These are phyloP conservation scores for Geotrichum siamense DNA, from an alignment of 1,139 yeast species.

Conservation along the genomic window DNA sequence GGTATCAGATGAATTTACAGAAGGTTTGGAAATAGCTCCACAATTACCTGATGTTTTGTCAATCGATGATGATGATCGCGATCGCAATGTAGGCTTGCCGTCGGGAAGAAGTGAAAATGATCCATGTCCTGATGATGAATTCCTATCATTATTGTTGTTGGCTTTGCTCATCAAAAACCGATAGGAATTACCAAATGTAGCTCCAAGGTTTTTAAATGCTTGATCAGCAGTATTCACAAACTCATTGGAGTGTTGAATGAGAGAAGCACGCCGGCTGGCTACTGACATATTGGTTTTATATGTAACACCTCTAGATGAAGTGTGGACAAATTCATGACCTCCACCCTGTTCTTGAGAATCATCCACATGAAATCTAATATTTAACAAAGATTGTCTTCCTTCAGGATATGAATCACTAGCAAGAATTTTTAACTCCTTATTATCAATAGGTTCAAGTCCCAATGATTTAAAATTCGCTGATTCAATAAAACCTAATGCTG, in stretches of 20 bases:
- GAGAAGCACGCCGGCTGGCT: constrained; percentile 9
- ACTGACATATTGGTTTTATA: not conserved
- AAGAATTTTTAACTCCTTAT: constrained; percentile 2
- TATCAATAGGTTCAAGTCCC: constrained; percentile 19
- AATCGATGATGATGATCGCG: not conserved
- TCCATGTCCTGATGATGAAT: constrained; percentile 1
- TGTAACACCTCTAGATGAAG: constrained; percentile 1
- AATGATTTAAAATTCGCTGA: constrained; percentile 41
- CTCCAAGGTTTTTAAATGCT: constrained; percentile 29
- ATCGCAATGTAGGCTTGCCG: not conserved
- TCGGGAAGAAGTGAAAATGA: constrained; percentile 8
- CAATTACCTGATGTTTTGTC: constrained; percentile 6
- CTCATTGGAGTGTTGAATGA: constrained; percentile 25
- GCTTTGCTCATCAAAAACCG: constrained; percentile 31
- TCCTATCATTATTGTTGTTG: constrained; percentile 7
- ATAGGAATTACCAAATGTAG: constrained; percentile 32
- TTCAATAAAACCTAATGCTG: constrained; percentile 50
- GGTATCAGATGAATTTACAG: not conserved
- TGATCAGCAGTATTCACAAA: constrained; percentile 31
- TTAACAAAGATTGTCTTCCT: constrained; percentile 9
- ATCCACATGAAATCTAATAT: constrained; percentile 1
- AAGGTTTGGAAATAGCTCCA: constrained; percentile 14
- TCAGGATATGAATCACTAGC: constrained; percentile 4
- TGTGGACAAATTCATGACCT: not conserved
- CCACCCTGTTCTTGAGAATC: constrained; percentile 1